These are phyloP conservation scores for Botryotinia globosa DNA, from an alignment of 2,329 filamentous ascomycete genomes.

Conservation along the genomic window DNA sequence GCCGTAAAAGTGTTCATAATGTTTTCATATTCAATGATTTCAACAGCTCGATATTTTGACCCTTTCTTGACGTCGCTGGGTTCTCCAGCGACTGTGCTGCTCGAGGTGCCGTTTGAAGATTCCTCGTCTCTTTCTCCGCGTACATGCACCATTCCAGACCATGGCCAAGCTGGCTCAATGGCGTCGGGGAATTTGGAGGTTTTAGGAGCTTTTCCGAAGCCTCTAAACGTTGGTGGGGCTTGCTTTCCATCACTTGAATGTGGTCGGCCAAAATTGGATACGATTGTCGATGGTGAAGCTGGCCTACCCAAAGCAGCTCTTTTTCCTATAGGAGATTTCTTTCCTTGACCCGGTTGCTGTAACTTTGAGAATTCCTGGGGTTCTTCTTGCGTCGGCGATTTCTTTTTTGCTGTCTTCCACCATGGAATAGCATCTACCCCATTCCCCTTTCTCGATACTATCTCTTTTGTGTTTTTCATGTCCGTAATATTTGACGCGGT, in stretches of 20 bases:
- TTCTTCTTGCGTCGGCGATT: constrained; percentile 1
- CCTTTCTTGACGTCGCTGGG: constrained; percentile 26
- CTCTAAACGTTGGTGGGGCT: constrained; percentile 31
- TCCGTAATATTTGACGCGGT: not conserved
- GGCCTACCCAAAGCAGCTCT: not conserved
- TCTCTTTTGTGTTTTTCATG: not conserved
- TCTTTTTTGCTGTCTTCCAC: constrained; percentile 22
- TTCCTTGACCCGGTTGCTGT: not conserved
- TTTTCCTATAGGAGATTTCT: not conserved
- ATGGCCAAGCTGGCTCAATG: constrained; percentile 68
- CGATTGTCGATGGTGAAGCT: constrained; percentile 15
- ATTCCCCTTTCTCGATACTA: constrained; percentile 1
- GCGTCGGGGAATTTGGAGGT: constrained; percentile 62
- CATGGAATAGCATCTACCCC: constrained; percentile 16
- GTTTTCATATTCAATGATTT: constrained; percentile 32
- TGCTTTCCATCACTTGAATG: constrained; percentile 35
- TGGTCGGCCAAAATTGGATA: constrained; percentile 4
- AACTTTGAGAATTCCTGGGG: not conserved
- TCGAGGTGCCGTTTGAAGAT: not conserved
- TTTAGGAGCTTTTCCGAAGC: constrained; percentile 31
- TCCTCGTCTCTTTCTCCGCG: constrained; percentile 43
- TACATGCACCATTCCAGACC: constrained; percentile 61
- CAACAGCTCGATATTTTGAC: constrained; percentile 34
- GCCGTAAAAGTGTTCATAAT: constrained; percentile 30
- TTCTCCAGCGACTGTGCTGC: not conserved